Evolutionary conservation across 2,329 filamentous ascomycete genomes (phyloP), one percentile per base, ranked within the genome.

Genomic region (Xylaria sp.): DNA sequence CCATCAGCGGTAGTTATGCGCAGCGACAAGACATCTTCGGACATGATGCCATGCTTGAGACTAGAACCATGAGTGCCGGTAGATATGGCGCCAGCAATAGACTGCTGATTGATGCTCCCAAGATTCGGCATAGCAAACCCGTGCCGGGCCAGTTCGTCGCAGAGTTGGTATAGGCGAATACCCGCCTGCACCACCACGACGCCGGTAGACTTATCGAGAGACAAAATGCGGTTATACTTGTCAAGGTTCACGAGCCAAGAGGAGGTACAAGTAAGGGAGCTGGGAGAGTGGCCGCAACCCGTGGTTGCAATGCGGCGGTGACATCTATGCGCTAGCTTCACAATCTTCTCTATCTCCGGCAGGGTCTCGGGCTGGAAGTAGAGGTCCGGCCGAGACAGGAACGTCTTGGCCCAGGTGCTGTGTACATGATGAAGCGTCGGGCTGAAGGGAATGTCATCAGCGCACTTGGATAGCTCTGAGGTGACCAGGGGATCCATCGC

Each of bases 181-280:
- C 95, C 95, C n/a, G 90, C 90, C 78, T 98, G 85, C 70, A 96
- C 90, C 2, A 88, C 87, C 54, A 96, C 85, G 7, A 90, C 77
- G 53, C 87, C 85, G 10, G 83, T 88, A 38, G 85, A 81, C 53
- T 76, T 78, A 72, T 96, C 87, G 49, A 96, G 82, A 7, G 87
- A 83, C 51, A 96, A 73, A 29, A 98, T 84, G 55, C 85, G 81
- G 73, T 87, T 87, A 78, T 91, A 92, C 66, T 90, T 84, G 80
- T 99, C 95, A 63, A 99, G 86, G 75, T 97, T 98, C 69, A 98
- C 82, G 73, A 97, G 88, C 95, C 95, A 98, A 66, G 90, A 91
- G 15, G 91, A 95, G 4, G 93, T 96, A 78, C 92, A 96, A 4
- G 94, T 98, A 43, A 99, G 80, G 72, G 94, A 90, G 66, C 90